phyloP scores from a whole-genome alignment of 768 basidiomycete genomes.

The Boletus patriciae region DNA sequence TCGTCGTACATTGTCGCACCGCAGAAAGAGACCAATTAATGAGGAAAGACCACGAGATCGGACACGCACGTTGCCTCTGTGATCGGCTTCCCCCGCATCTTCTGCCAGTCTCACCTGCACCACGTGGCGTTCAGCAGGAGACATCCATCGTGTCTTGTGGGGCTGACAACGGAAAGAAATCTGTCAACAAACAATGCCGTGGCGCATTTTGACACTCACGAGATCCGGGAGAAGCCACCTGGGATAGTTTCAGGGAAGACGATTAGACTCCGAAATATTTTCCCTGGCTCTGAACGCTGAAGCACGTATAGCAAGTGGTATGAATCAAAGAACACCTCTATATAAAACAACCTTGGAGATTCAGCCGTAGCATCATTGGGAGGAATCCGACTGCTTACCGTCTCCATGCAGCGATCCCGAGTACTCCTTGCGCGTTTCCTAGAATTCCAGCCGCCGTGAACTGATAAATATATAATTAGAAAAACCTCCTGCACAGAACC shows the following conservation, averaged over 20 bases:
- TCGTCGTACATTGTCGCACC: neutral
- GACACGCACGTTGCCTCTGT: slow-evolving; percentile 21
- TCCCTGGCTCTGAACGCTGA: neutral
- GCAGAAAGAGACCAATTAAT: neutral
- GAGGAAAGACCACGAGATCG: too few relatives aligned
- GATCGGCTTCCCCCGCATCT: slow-evolving; percentile 66
- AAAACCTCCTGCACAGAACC: neutral
- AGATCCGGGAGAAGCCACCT: slow-evolving; percentile 63
- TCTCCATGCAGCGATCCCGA: slow-evolving; percentile 69
- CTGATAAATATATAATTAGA: slow-evolving; percentile 29
- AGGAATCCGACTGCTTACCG: slow-evolving; percentile 42
- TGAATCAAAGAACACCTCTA: slow-evolving; percentile 47
- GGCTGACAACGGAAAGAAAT: slow-evolving; percentile 38
- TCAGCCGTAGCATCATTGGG: neutral
- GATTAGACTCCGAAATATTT: neutral
- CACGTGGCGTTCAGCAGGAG: slow-evolving; percentile 48
- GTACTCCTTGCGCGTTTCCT: slow-evolving; percentile 61
- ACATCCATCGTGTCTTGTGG: slow-evolving; percentile 61
- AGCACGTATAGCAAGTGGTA: slow-evolving; percentile 35
- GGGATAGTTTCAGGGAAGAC: neutral
- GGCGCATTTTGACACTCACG: slow-evolving; percentile 35
- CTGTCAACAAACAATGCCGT: neutral
- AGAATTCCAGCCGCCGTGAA: slow-evolving; percentile 80
- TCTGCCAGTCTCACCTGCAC: slow-evolving; percentile 67
- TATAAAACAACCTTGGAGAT: slow-evolving; percentile 62